Evolutionary conservation across 176 grass and related monocot genomes (phyloP).

Genomic region (Oryza nivara): DNA sequence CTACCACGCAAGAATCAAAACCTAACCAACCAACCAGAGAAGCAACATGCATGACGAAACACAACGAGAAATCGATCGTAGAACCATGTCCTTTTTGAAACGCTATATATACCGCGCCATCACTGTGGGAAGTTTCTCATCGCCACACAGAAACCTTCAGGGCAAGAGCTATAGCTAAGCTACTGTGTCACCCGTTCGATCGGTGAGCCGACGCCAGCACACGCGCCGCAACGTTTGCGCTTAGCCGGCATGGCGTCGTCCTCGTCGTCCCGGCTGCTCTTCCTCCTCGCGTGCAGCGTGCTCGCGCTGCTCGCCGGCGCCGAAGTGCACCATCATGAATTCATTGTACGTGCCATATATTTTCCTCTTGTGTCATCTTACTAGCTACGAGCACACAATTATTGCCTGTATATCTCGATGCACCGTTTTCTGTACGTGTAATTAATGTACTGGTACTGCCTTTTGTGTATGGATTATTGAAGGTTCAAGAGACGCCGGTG

Average conservation of each 20-base stretch:
- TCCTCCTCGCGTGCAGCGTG: constrained; percentile 27
- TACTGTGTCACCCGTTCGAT: background rate
- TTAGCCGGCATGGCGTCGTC: constrained; percentile 38
- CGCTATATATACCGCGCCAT: constrained; percentile 25
- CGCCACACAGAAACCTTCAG: constrained; percentile 19
- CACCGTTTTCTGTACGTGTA: background rate
- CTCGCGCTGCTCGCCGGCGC: constrained; percentile 29
- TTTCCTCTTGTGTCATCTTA: background rate
- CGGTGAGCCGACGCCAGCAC: background rate
- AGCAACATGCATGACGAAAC: background rate
- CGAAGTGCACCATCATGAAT: constrained; percentile 74
- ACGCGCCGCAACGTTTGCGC: background rate
- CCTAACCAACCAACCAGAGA: constrained; percentile 65
- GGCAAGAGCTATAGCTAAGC: background rate
- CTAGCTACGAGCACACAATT: background rate
- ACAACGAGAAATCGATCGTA: background rate
- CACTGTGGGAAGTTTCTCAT: constrained; percentile 30
- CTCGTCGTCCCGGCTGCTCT: background rate
- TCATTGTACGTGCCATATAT: constrained; percentile 56
- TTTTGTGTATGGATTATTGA: background rate
- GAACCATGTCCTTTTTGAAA: background rate
- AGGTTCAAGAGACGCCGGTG: constrained; percentile 88
- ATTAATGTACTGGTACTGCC: background rate
- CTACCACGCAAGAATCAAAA: constrained; percentile 42
- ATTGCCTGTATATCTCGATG: background rate